Evolutionary conservation across 106 monocot genomes (phyloP).

Genomic region (Dactylorhiza incarnata): DNA sequence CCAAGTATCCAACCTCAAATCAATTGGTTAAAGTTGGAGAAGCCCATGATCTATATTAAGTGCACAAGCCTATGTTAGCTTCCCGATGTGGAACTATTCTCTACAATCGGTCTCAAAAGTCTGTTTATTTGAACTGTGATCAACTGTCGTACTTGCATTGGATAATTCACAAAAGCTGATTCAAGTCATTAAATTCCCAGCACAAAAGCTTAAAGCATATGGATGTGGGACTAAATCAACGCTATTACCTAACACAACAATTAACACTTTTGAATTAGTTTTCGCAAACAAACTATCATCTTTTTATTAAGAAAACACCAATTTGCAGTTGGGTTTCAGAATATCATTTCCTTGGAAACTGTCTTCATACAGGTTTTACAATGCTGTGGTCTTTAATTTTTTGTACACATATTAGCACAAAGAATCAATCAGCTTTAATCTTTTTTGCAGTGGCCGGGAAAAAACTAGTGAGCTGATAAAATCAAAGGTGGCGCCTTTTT

Average conservation of each 20-base stretch:
- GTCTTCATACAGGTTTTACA: not conserved
- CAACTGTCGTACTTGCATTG: no score
- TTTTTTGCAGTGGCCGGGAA: constrained; percentile 23
- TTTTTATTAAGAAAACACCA: not conserved
- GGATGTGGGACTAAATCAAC: no score
- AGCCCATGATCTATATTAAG: no score
- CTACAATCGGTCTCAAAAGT: no score
- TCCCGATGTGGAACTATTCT: no score
- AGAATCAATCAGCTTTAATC: not conserved
- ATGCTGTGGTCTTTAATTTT: not conserved
- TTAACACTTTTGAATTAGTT: not conserved
- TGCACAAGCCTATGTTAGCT: no score
- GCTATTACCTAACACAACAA: not conserved
- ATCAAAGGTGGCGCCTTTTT: not conserved
- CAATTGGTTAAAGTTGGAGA: no score
- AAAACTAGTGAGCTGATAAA: constrained; percentile 28
- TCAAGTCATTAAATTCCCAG: no score
- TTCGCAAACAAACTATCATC: not conserved
- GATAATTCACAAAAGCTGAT: no score
- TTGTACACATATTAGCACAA: not conserved
- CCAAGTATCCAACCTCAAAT: no score
- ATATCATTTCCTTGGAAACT: not conserved
- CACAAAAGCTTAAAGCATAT: no score
- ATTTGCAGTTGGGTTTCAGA: not conserved
- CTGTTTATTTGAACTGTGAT: no score